Percentiles rank a stretch among this genome's conserved stretches.
Evolutionary conservation across 345 rosid species (phyloP).

Genomic region (Corchorus olitorius): DNA sequence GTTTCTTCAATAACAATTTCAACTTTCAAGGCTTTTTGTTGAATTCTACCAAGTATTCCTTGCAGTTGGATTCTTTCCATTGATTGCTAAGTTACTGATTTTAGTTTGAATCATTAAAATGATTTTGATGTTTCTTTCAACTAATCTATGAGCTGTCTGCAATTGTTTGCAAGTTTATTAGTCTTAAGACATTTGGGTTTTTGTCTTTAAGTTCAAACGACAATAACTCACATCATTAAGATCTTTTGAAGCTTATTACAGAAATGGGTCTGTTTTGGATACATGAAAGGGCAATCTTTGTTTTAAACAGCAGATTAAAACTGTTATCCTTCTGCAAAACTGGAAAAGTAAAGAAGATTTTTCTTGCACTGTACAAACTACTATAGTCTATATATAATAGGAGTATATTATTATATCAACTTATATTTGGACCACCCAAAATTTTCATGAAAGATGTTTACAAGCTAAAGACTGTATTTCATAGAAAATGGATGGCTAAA

Average conservation of each 20-base stretch:
- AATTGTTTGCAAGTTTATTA: background rate
- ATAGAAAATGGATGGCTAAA: background rate
- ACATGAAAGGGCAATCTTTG: background rate
- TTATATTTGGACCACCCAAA: background rate
- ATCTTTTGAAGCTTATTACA: background rate
- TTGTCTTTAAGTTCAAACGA: background rate
- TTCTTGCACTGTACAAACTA: background rate
- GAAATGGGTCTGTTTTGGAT: background rate
- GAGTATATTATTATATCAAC: background rate
- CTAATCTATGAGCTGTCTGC: conserved; percentile 1
- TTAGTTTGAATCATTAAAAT: conserved; percentile 1
- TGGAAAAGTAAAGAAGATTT: background rate
- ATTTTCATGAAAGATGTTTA: background rate
- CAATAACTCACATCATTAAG: background rate
- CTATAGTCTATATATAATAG: background rate
- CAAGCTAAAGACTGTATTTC: background rate
- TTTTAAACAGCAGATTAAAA: background rate
- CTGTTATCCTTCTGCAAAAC: background rate
- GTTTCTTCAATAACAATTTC: background rate
- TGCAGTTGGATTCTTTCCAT: background rate
- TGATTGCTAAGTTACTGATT: conserved; percentile 5
- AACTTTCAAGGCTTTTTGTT: background rate
- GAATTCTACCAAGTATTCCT: background rate
- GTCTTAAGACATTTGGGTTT: background rate
- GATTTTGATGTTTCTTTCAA: background rate